A percentile compares a stretch with the other conserved stretches of the same genome.
Conservation (phyloP, 495 filamentous ascomycete genomes). For the Oidiodendron maius region DNA sequence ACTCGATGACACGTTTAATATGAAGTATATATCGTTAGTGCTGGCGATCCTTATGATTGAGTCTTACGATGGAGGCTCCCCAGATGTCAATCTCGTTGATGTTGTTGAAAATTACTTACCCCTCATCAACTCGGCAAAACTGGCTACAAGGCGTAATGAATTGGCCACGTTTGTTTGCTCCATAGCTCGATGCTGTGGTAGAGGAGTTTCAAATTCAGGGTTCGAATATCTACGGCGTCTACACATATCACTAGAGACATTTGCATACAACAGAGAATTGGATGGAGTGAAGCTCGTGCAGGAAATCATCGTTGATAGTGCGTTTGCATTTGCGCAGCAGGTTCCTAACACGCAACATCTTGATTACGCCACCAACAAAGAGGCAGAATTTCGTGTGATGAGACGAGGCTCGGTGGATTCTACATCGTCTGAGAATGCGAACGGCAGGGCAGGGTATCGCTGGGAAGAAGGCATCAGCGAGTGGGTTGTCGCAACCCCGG, state of each 20-base stretch:
- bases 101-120: neutral
- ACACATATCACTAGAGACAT: conserved; percentile 15
- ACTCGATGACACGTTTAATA: neutral
- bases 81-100: neutral
- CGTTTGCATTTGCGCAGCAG: conserved; percentile 18
- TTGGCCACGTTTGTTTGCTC: conserved; percentile 27
- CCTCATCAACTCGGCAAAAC: neutral
- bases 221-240: conserved; percentile 28
- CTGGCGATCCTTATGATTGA: conserved; percentile 8
- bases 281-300: conserved; percentile 3
- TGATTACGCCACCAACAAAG: conserved; percentile 16
- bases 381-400: conserved; percentile 3
- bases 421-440: neutral
- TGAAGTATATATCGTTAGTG: conserved; percentile 3
- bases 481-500: conserved; percentile 40
- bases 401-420: neutral
- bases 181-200: conserved; percentile 29
- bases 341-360: conserved; percentile 14
- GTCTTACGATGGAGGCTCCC: neutral
- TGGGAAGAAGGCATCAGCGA: conserved; percentile 52
- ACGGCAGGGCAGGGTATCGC: conserved; percentile 22
- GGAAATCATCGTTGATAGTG: conserved; percentile 18
- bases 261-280: neutral
- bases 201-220: conserved; percentile 25
- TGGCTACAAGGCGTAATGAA: conserved; percentile 12